Conservation (phyloP, 306 rosid genomes). For the Malus orientalis region DNA sequence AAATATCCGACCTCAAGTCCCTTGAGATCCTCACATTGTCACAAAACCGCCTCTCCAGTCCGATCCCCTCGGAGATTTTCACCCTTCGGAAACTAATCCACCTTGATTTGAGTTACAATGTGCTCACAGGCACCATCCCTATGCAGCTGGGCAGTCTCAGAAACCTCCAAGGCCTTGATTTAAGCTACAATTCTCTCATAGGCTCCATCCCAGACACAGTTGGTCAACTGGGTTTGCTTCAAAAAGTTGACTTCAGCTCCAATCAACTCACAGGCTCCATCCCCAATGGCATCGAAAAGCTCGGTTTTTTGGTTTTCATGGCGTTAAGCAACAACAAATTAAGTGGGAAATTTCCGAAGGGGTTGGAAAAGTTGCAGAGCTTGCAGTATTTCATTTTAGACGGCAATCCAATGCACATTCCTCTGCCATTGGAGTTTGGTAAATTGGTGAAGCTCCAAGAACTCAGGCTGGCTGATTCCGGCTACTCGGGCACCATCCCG, state of each 20-base stretch:
- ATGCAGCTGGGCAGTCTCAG: slow-evolving; percentile 29
- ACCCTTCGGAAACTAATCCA: slow-evolving; percentile 27
- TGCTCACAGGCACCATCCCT: slow-evolving; percentile 32
- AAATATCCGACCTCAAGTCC: slow-evolving; percentile 30
- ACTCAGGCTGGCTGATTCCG: slow-evolving; percentile 41
- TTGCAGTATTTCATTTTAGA: slow-evolving; percentile 50
- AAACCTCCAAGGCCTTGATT: slow-evolving; percentile 40
- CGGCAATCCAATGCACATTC: slow-evolving; percentile 33
- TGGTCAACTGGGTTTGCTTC: slow-evolving; percentile 36
- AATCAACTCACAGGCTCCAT: slow-evolving; percentile 32
- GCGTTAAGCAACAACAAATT: slow-evolving; percentile 41
- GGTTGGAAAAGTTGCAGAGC: slow-evolving; percentile 31
- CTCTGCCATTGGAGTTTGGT: slow-evolving; percentile 33
- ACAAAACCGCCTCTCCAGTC: slow-evolving; percentile 33
- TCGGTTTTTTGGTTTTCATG: slow-evolving; percentile 26
- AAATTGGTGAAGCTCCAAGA: slow-evolving; percentile 38
- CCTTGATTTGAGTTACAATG: slow-evolving; percentile 48
- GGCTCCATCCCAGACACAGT: slow-evolving; percentile 38
- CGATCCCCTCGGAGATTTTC: slow-evolving; percentile 28
- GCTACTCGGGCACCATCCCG: slow-evolving; percentile 39
- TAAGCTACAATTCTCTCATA: slow-evolving; percentile 39
- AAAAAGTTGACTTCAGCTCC: slow-evolving; percentile 47
- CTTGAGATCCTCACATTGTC: slow-evolving; percentile 45
- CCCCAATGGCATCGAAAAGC: slow-evolving; percentile 26
- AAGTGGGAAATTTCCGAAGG: slow-evolving; percentile 26